Percentiles rank a stretch among this genome's conserved stretches.
phyloP scores from a whole-genome alignment of 345 rosid genomes.

The Brassica incana region DNA sequence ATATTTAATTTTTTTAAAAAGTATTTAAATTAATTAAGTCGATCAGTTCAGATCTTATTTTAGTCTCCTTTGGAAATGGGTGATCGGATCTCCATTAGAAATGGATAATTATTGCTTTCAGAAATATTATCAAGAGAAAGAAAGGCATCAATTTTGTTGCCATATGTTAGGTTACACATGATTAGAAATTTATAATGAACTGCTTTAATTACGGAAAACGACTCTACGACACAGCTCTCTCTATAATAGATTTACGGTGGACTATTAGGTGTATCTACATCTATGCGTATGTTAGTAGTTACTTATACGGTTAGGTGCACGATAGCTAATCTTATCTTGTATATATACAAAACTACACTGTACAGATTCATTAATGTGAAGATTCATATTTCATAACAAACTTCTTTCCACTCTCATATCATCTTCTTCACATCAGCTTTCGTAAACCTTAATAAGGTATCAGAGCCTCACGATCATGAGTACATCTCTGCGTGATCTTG shows the following conservation, averaged over 20 bases:
- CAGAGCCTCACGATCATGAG: neutral
- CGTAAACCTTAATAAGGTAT: neutral
- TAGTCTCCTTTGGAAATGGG: neutral
- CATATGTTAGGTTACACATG: neutral
- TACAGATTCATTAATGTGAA: no score
- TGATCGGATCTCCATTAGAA: neutral
- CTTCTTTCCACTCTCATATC: no score
- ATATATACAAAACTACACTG: no score
- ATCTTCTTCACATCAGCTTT: no score
- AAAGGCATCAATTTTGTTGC: neutral
- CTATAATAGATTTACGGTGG: neutral
- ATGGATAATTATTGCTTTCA: neutral
- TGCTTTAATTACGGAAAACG: neutral
- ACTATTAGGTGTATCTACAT: no score
- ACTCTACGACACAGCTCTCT: neutral
- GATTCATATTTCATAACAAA: no score
- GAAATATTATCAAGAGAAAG: neutral
- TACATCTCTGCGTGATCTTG: neutral
- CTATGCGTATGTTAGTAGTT: no score
- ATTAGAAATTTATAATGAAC: neutral
- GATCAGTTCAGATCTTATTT: neutral
- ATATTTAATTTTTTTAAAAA: no score
- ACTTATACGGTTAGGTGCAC: no score
- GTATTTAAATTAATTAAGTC: no score
- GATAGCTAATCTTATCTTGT: no score